Percentiles rank a stretch among this genome's conserved stretches.
phyloP scores from a whole-genome alignment of 371 early-diverging fungal species.

The Catenaria anguillulae region DNA sequence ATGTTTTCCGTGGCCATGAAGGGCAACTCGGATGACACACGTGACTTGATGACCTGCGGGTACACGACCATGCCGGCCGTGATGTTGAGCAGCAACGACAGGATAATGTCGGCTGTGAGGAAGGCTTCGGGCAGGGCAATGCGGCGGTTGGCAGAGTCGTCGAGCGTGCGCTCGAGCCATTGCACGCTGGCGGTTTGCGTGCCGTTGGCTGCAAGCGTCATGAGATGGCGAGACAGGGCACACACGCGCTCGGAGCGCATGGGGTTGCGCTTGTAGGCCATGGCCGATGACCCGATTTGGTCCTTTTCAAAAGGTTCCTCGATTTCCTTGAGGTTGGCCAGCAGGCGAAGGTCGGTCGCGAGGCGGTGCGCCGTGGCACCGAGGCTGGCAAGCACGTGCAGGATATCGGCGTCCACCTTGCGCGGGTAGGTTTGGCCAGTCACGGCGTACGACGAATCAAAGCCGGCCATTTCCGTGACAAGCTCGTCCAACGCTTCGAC shows the following conservation, averaged over 20 bases:
- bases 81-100: slow-evolving; percentile 86
- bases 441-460: slow-evolving; percentile 68
- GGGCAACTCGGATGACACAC: slow-evolving; percentile 86
- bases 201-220: slow-evolving; percentile 77
- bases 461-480: slow-evolving; percentile 80
- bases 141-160: slow-evolving; percentile 92
- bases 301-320: slow-evolving; percentile 98
- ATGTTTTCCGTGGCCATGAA: slow-evolving; percentile 98
- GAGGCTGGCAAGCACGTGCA: slow-evolving; percentile 73
- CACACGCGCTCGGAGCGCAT: slow-evolving; percentile 96
- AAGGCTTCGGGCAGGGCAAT: slow-evolving; percentile 93
- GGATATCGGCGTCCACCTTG: slow-evolving; percentile 89
- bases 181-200: slow-evolving; percentile 80
- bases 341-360: slow-evolving; percentile 87
- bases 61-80: slow-evolving; percentile 92
- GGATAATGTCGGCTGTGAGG: slow-evolving; percentile 87
- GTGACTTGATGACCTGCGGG: slow-evolving; percentile 80
- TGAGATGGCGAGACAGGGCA: slow-evolving; percentile 86
- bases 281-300: slow-evolving; percentile 94
- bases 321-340: slow-evolving; percentile 92
- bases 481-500: slow-evolving; percentile 74
- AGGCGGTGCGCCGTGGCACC: slow-evolving; percentile 94
- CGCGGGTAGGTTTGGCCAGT: slow-evolving; percentile 96
- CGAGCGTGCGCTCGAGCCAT: slow-evolving; percentile 94
- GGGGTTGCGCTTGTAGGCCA: slow-evolving; percentile 99